phyloP scores from a whole-genome alignment of 306 rosid genomes.

The Prosopis cineraria region DNA sequence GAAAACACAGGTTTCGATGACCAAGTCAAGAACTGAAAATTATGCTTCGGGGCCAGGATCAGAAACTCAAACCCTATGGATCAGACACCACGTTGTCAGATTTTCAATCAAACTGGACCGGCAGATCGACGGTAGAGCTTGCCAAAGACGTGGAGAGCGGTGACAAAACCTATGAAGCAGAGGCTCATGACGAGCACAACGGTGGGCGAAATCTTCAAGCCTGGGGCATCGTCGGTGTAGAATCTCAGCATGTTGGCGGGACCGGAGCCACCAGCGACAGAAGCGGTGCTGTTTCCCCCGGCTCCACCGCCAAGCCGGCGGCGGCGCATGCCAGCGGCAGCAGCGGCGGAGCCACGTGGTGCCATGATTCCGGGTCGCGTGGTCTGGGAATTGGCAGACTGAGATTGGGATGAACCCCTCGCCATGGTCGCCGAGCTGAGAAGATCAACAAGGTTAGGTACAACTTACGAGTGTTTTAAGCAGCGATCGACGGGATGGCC shows the following conservation, averaged over 20 bases:
- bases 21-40: constrained; percentile 26
- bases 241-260: constrained; percentile 79
- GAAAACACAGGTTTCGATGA: constrained; percentile 15
- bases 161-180: constrained; percentile 93
- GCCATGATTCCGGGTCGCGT: constrained; percentile 71
- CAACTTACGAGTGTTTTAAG: not conserved
- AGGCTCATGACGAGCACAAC: constrained; percentile 87
- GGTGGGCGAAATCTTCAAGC: constrained; percentile 84
- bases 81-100: constrained; percentile 21
- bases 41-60: constrained; percentile 11
- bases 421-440: constrained; percentile 52
- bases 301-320: constrained; percentile 62
- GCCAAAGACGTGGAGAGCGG: constrained; percentile 90
- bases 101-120: constrained; percentile 45
- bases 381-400: constrained; percentile 53
- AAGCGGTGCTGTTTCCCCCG: constrained; percentile 38
- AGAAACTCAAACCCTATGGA: constrained; percentile 1
- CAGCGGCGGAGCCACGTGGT: constrained; percentile 94
- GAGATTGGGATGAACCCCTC: constrained; percentile 92
- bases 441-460: not conserved
- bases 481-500: not conserved
- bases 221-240: constrained; percentile 95
- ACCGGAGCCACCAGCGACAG: constrained; percentile 40
- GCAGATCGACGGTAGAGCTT: constrained; percentile 56
- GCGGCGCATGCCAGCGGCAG: constrained; percentile 88